Evolutionary conservation across 208 protist species (phyloP).

Genomic region (Trichomonas gallinae): DNA sequence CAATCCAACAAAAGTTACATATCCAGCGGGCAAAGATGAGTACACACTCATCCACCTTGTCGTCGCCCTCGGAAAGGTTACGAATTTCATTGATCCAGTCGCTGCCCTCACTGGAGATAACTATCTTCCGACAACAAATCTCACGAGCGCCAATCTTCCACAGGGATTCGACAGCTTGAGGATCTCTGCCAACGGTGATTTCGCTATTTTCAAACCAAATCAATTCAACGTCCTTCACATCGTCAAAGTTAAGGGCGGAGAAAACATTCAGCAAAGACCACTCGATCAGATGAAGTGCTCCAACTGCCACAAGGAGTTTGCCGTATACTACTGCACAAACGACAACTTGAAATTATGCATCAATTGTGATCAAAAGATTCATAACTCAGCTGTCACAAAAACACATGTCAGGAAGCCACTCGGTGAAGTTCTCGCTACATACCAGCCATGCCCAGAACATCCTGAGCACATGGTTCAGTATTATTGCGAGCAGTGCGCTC

Average conservation of each 20-base stretch:
- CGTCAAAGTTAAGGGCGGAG: not conserved
- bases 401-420: not conserved
- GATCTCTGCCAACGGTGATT: not conserved
- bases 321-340: not conserved
- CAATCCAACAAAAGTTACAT: not conserved
- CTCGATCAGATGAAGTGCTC: not conserved
- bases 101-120: not conserved
- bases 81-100: not conserved
- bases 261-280: not conserved
- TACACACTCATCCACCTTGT: not conserved
- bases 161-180: not conserved
- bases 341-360: not conserved
- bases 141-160: not conserved
- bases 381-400: not conserved
- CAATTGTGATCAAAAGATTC: not conserved
- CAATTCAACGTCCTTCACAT: not conserved
- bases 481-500: not conserved
- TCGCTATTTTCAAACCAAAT: not conserved
- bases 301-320: not conserved
- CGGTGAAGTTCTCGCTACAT: not conserved
- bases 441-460: not conserved
- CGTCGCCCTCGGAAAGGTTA: not conserved
- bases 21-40: not conserved
- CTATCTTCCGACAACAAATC: not conserved
- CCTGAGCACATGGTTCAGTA: not conserved